Evolutionary conservation across 148 eudicot species (phyloP).

Genomic region (Rhododendron williamsianum): DNA sequence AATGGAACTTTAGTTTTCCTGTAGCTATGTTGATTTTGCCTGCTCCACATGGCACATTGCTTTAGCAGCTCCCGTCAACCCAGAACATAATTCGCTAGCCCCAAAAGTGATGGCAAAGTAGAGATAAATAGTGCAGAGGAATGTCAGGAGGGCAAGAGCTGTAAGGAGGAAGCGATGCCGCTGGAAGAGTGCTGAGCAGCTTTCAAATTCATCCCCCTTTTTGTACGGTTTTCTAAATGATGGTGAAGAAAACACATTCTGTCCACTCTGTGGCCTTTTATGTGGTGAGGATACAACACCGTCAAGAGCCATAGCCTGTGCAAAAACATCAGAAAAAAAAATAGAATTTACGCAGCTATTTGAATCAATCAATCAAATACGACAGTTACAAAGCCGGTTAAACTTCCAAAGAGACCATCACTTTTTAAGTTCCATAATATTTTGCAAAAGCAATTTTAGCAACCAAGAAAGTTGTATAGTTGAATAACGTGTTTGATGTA

Average conservation of each 20-base stretch:
- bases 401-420: background rate
- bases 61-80: constrained; percentile 47
- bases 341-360: background rate
- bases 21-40: constrained; percentile 41
- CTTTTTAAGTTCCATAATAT: background rate
- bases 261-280: constrained; percentile 48
- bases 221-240: constrained; percentile 35
- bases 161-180: constrained; percentile 85
- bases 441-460: background rate
- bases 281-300: constrained; percentile 24
- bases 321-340: background rate
- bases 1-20: constrained; percentile 61
- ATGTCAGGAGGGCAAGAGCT: constrained; percentile 64
- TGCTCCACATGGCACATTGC: constrained; percentile 53
- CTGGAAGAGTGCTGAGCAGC: constrained; percentile 54
- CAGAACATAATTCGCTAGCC: constrained; percentile 45
- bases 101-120: constrained; percentile 89
- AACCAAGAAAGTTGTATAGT: background rate
- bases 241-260: constrained; percentile 41
- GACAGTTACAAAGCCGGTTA: background rate
- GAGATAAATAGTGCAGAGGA: constrained; percentile 78
- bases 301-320: background rate
- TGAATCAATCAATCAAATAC: background rate
- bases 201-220: constrained; percentile 40
- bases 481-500: background rate